A percentile compares a stretch with the other conserved stretches of the same genome.
Conservation (phyloP, 108 stramenopile genomes). For the Aurantiochytrium sp. region DNA sequence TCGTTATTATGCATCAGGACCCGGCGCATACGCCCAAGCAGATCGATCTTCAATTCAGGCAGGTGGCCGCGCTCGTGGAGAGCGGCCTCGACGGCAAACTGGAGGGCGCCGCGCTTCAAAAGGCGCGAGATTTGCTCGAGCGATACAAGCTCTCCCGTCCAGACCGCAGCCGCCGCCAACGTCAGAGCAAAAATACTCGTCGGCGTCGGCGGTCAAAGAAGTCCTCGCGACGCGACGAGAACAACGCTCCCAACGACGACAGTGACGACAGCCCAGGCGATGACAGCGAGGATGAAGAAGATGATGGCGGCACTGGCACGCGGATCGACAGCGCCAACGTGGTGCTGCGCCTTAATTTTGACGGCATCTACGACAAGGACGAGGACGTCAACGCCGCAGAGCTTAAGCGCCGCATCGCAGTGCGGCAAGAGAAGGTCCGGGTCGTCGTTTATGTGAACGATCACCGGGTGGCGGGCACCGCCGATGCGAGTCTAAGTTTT, state of each 20-base stretch:
- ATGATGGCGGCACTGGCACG: neutral
- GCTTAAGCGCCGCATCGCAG: neutral
- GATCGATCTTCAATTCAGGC: neutral
- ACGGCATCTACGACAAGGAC: neutral
- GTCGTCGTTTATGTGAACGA: neutral
- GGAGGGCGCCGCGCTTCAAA: neutral
- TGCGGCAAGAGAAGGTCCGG: neutral
- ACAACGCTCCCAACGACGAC: no score
- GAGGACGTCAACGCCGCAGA: neutral
- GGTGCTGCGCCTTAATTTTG: neutral
- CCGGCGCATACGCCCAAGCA: neutral
- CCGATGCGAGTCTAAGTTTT: neutral
- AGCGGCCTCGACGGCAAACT: neutral
- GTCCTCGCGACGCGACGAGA: no score
- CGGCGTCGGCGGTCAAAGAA: no score
- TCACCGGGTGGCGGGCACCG: neutral
- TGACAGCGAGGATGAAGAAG: no score
- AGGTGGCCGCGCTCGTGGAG: neutral
- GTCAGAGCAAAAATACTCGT: no score
- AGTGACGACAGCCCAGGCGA: no score
- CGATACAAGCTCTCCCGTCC: neutral
- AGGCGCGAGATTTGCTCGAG: neutral
- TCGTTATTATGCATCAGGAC: neutral
- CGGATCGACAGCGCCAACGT: neutral
- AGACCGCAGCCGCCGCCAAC: no score